phyloP scores from a whole-genome alignment of 352 stramenopile species.

The Globisporangium carolinianum region DNA sequence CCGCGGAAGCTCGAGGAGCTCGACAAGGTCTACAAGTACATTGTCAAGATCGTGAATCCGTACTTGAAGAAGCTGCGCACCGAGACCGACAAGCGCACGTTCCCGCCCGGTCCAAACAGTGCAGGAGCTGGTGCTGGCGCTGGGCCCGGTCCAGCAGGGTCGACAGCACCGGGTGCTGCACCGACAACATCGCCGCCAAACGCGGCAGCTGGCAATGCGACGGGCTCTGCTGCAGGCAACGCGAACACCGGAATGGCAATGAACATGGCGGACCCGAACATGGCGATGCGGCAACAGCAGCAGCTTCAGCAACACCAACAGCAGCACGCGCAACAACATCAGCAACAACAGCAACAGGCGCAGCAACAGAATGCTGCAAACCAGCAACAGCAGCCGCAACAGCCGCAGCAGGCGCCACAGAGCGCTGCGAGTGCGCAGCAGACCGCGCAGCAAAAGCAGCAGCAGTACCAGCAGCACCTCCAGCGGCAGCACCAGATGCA shows the following conservation, averaged over 20 bases:
- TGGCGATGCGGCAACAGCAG: slow-evolving; percentile 23
- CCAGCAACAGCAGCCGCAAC: slow-evolving; percentile 19
- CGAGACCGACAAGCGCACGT: slow-evolving; percentile 67
- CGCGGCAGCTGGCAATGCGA: slow-evolving; percentile 4
- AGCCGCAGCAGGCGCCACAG: slow-evolving; percentile 11
- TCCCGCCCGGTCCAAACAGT: slow-evolving; percentile 13
- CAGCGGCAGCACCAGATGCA: slow-evolving; percentile 52
- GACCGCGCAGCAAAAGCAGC: slow-evolving; percentile 38
- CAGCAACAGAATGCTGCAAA: slow-evolving; percentile 11
- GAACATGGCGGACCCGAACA: slow-evolving; percentile 21
- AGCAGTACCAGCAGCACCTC: slow-evolving; percentile 46
- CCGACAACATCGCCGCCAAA: slow-evolving; percentile 1
- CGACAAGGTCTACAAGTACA: slow-evolving; percentile 88
- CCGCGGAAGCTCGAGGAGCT: slow-evolving; percentile 78
- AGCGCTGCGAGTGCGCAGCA: slow-evolving; percentile 22
- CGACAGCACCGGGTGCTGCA: background rate
- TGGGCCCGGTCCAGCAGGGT: background rate
- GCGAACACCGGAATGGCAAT: slow-evolving; percentile 4
- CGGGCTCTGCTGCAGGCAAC: background rate
- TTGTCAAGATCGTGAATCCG: slow-evolving; percentile 83
- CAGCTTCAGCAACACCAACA: slow-evolving; percentile 25
- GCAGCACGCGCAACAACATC: slow-evolving; percentile 11
- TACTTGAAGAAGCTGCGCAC: slow-evolving; percentile 83
- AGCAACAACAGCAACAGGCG: slow-evolving; percentile 1
- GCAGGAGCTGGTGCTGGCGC: slow-evolving; percentile 7